Base-by-base conservation (phyloP, 2,329 filamentous ascomycete genomes). In the Fusarium incarnatum region DNA sequence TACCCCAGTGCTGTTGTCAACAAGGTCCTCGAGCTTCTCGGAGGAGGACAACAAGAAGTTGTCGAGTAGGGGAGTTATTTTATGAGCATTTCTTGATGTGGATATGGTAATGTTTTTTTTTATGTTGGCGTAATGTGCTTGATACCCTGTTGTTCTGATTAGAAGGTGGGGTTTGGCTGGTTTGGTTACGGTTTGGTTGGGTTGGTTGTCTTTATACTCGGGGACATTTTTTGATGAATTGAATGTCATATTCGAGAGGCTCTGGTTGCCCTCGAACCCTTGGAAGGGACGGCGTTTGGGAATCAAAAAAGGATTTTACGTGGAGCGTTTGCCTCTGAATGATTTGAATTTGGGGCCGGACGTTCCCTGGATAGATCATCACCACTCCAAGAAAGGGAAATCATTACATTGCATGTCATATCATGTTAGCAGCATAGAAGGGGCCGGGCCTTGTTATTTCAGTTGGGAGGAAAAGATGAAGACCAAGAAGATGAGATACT, bases 1-100 rank as follows among this genome's bases (percentile, higher is more conserved):
- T 99, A 98, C 77, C 96, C 96, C 48, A 89, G 89, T 68, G 95
- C 96, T 8, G 96, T 99, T 16, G 92, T 94, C 46, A 93, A 92
- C 82, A 98, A 98, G 86, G 94, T 98, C 66, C 86, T 96, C 44
- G 96, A 98, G 81, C 87, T 99, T 56, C 89, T 99, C 41, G 91
- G 91, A 45, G 88, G 87, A 63, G 80, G 81, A 28, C 83, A 53
- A n/a, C 49, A 85, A 60, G 82, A 83, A 58, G 78, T 76, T 45
- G 41, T 56, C 18, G 75, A 77, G 56, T 80, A 64, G 67, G 53
- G 22, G 27, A 47, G 34, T 40, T 28, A 69, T 37, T 56, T 44
- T 8, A 41, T 28, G 49, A 46, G 23, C 49, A 55, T 56, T 40
- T 50, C 41, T 66, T 44, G 64, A 65, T 54, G 48, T 46, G 48